phyloP scores from a whole-genome alignment of 2,329 filamentous ascomycete species.

The Penicillium sp. region DNA sequence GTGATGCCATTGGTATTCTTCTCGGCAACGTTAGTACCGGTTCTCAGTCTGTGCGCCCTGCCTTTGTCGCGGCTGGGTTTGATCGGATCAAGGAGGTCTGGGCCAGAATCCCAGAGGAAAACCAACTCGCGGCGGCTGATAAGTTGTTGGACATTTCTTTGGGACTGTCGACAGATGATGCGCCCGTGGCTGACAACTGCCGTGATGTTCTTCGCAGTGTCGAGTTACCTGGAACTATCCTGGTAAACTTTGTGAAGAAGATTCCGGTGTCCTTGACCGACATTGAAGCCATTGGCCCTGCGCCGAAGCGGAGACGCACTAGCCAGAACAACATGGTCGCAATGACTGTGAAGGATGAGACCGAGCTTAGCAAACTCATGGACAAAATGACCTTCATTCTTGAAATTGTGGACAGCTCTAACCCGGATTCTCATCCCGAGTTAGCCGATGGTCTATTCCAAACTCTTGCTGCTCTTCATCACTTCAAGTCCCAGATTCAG shows the following conservation, averaged over 20 bases:
- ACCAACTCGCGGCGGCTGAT: constrained; percentile 37
- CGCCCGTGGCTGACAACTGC: constrained; percentile 32
- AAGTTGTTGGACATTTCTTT: constrained; percentile 45
- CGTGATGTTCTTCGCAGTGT: constrained; percentile 70
- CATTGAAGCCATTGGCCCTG: constrained; percentile 67
- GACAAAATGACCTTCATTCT: constrained; percentile 80
- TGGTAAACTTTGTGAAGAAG: constrained; percentile 69
- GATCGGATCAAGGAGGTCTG: constrained; percentile 68
- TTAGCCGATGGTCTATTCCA: constrained; percentile 78
- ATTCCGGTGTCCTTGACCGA: constrained; percentile 68
- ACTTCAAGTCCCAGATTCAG: constrained; percentile 74
- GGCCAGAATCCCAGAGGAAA: constrained; percentile 48
- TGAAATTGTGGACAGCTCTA: constrained; percentile 79
- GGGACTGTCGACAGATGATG: constrained; percentile 24
- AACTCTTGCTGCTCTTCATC: constrained; percentile 80
- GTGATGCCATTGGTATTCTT: constrained; percentile 56
- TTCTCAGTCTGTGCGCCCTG: constrained; percentile 45
- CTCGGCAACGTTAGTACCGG: constrained; percentile 50
- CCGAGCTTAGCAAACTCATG: constrained; percentile 65
- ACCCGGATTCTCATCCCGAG: constrained; percentile 69
- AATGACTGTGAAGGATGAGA: constrained; percentile 60
- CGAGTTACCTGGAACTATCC: constrained; percentile 68
- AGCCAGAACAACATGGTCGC: constrained; percentile 68
- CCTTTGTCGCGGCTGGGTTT: constrained; percentile 65
- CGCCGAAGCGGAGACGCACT: constrained; percentile 74